A percentile compares a stretch with the other conserved stretches of the same genome.
Evolutionary conservation across 495 filamentous ascomycete species (phyloP).

Genomic region (Trichocladium antarcticum): DNA sequence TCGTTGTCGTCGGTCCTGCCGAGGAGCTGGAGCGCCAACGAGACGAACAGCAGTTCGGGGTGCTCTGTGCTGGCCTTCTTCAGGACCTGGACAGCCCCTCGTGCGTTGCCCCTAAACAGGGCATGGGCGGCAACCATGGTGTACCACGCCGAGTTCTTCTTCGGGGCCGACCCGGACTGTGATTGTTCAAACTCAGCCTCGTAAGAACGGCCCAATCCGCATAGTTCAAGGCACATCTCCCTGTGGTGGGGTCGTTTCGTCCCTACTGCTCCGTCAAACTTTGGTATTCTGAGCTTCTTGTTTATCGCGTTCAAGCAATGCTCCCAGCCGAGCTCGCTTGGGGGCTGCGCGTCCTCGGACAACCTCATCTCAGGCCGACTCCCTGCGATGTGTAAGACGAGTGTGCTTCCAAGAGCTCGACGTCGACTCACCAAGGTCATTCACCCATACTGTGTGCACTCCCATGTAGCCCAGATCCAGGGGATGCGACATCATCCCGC

Average conservation of each 20-base stretch:
- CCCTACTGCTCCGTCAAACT: slow-evolving; percentile 33
- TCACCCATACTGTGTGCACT: slow-evolving; percentile 67
- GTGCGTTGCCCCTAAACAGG: slow-evolving; percentile 58
- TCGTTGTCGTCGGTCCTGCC: slow-evolving; percentile 24
- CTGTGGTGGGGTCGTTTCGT: slow-evolving; percentile 65
- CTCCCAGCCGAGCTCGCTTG: slow-evolving; percentile 41
- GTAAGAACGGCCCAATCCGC: slow-evolving; percentile 51
- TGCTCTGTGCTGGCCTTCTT: slow-evolving; percentile 39
- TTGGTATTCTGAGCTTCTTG: slow-evolving; percentile 31
- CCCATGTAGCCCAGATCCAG: slow-evolving; percentile 82
- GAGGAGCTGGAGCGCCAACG: slow-evolving; percentile 43
- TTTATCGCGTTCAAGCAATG: slow-evolving; percentile 37
- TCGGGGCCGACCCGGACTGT: slow-evolving; percentile 40
- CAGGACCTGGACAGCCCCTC: slow-evolving; percentile 43
- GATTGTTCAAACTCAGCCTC: slow-evolving; percentile 44
- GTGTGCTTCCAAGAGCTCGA: slow-evolving; percentile 3
- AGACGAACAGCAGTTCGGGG: slow-evolving; percentile 43
- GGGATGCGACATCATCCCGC: slow-evolving; percentile 60
- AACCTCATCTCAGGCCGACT: slow-evolving; percentile 33
- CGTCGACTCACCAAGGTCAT: slow-evolving; percentile 48
- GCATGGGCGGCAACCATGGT: slow-evolving; percentile 75
- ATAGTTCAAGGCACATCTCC: slow-evolving; percentile 67
- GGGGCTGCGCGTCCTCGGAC: slow-evolving; percentile 28
- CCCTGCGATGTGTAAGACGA: slow-evolving; percentile 14
- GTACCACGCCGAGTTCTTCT: slow-evolving; percentile 53